Conservation (phyloP, 2,329 filamentous ascomycete species). For the Endoconidiophora laricicola region DNA sequence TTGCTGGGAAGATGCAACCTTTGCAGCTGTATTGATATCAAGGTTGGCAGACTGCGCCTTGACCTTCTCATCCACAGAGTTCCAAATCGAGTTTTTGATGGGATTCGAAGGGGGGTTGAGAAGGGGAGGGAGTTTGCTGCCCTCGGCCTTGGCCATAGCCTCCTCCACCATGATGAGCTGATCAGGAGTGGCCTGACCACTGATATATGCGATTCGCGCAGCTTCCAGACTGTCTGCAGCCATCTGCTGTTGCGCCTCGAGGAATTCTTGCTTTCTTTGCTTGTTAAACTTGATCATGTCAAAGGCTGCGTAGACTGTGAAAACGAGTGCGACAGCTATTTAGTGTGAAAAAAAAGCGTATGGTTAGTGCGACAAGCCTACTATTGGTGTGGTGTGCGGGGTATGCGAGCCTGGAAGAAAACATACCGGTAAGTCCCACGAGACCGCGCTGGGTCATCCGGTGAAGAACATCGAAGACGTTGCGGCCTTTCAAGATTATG, state of each 20-base stretch:
- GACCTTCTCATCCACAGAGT: constrained; percentile 14
- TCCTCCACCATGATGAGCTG: constrained; percentile 41
- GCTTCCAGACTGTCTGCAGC: constrained; percentile 37
- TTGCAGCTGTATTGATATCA: not conserved
- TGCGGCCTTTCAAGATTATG: constrained; percentile 30
- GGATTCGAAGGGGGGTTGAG: constrained; percentile 28
- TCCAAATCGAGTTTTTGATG: constrained; percentile 14
- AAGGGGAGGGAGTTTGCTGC: constrained; percentile 33
- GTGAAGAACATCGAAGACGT: constrained; percentile 39
- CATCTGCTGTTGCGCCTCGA: constrained; percentile 36
- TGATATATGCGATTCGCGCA: constrained; percentile 44
- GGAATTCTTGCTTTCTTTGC: constrained; percentile 41
- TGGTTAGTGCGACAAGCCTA: not conserved
- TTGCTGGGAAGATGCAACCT: constrained; percentile 3
- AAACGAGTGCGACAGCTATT: constrained; percentile 35
- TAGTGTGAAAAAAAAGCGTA: not conserved
- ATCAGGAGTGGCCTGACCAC: constrained; percentile 37
- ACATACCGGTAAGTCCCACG: constrained; percentile 39
- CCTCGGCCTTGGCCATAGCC: constrained; percentile 32
- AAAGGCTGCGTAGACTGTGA: constrained; percentile 41
- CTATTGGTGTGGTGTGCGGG: not conserved
- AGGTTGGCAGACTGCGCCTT: constrained; percentile 7
- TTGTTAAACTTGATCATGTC: constrained; percentile 47
- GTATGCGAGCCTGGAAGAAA: not conserved
- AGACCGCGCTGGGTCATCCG: constrained; percentile 36